These are phyloP conservation scores for Rhizophora mangle DNA, from an alignment of 345 rosid genomes.

Conservation along the genomic window DNA sequence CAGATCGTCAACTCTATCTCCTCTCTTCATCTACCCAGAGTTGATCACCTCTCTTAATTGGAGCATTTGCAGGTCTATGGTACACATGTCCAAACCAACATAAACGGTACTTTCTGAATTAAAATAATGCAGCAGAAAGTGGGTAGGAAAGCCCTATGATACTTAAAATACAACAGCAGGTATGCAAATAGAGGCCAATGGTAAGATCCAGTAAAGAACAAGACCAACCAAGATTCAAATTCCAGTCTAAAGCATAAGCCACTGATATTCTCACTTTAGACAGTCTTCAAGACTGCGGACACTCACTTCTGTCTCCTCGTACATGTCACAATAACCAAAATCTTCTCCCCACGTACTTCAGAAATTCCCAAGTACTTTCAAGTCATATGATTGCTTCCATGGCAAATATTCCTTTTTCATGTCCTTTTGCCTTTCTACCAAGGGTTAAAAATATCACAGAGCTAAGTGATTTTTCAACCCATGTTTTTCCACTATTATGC, in stretches of 20 bases:
- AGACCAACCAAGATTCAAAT: not conserved
- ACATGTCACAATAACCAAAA: not conserved
- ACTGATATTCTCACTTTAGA: not conserved
- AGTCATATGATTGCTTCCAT: not conserved
- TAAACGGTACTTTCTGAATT: not conserved
- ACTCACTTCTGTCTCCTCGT: not conserved
- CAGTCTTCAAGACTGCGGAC: not conserved
- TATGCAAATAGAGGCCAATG: not conserved
- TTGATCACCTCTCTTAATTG: no score
- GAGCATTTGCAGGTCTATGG: no score
- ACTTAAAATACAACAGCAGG: not conserved
- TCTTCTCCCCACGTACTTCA: not conserved
- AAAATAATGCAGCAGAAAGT: not conserved
- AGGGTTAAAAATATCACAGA: no score
- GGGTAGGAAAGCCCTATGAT: not conserved
- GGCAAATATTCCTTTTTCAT: conserved; percentile 8
- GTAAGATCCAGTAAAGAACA: not conserved
- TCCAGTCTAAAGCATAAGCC: not conserved
- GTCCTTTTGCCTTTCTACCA: not conserved
- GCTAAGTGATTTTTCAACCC: no score
- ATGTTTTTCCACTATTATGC: no score
- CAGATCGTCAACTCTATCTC: no score
- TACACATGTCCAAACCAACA: no score
- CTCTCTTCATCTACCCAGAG: no score
- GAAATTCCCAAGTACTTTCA: not conserved